phyloP scores from a whole-genome alignment of 352 stramenopile species.

The Phytophthora cryptogea region DNA sequence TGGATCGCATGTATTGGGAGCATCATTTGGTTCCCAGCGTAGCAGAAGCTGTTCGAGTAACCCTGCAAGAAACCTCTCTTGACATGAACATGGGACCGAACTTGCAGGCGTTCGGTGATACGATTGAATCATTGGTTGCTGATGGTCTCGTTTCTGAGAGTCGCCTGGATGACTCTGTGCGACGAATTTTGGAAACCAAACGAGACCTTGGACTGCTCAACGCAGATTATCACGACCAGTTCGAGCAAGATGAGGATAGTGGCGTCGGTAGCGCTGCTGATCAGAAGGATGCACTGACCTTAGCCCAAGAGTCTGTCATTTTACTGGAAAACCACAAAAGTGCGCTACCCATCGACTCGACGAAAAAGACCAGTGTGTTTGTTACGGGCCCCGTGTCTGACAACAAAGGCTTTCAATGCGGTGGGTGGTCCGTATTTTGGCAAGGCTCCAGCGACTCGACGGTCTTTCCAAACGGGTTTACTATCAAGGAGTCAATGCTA shows the following conservation, averaged over 20 bases:
- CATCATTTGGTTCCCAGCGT: slow-evolving; percentile 77
- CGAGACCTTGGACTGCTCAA: slow-evolving; percentile 53
- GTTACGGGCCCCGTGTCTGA: slow-evolving; percentile 64
- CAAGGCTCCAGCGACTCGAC: slow-evolving; percentile 61
- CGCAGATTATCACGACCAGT: slow-evolving; percentile 9
- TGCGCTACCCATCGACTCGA: slow-evolving; percentile 42
- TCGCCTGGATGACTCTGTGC: slow-evolving; percentile 66
- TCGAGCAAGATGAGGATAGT: slow-evolving; percentile 12
- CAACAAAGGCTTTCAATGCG: slow-evolving; percentile 75
- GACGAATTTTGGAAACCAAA: slow-evolving; percentile 67
- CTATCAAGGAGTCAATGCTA: slow-evolving; percentile 56
- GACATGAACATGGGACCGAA: slow-evolving; percentile 93
- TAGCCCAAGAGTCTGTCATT: slow-evolving; percentile 81
- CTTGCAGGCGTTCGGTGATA: slow-evolving; percentile 50
- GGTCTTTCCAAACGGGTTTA: slow-evolving; percentile 65
- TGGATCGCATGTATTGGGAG: slow-evolving; percentile 84
- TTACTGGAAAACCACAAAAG: slow-evolving; percentile 73
- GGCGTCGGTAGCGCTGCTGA: slow-evolving; percentile 58
- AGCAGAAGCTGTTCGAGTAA: slow-evolving; percentile 66
- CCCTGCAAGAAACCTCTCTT: slow-evolving; percentile 85
- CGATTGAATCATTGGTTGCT: slow-evolving; percentile 56
- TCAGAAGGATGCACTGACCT: slow-evolving; percentile 52
- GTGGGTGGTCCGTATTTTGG: slow-evolving; percentile 77
- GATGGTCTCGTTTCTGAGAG: slow-evolving; percentile 44
- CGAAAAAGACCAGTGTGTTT: slow-evolving; percentile 42